phyloP scores from a whole-genome alignment of 2,329 filamentous ascomycete genomes.

The Acarospora socialis region DNA sequence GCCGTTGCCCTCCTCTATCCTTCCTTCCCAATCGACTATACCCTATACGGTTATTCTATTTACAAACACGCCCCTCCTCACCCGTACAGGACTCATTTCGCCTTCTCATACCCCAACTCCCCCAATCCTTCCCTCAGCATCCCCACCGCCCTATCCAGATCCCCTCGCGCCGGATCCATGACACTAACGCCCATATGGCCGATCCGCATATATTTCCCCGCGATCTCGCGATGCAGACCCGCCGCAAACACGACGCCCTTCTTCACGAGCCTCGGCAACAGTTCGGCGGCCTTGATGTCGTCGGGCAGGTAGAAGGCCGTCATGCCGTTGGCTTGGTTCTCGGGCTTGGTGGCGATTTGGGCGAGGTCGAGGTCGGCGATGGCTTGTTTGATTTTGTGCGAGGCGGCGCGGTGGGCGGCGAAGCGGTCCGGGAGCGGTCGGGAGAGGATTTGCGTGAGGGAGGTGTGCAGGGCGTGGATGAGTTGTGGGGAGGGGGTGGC shows the following conservation, averaged over 20 bases:
- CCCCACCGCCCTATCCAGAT: conserved; percentile 72
- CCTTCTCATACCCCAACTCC: conserved; percentile 55
- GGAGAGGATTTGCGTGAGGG: conserved; percentile 73
- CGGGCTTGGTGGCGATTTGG: conserved; percentile 70
- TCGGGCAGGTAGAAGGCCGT: conserved; percentile 94
- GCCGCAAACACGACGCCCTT: conserved; percentile 90
- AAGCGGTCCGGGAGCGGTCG: conserved; percentile 71
- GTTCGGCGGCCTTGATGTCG: conserved; percentile 60
- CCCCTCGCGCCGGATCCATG: conserved; percentile 60
- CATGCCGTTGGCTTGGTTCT: conserved; percentile 94
- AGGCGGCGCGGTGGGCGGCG: conserved; percentile 61
- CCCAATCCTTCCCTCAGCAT: conserved; percentile 59
- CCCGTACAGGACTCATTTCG: too few species aligned
- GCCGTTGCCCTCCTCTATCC: too few species aligned
- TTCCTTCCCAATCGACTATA: too few species aligned
- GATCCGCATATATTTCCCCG: conserved; percentile 82
- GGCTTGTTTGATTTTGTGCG: conserved; percentile 74
- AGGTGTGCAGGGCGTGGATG: conserved; percentile 80
- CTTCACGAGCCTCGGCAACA: conserved; percentile 71
- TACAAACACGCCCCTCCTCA: too few species aligned
- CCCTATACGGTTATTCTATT: too few species aligned
- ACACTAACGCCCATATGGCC: conserved; percentile 96
- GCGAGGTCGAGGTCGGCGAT: conserved; percentile 69
- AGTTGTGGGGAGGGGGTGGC: conserved; percentile 92
- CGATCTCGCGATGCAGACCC: conserved; percentile 91